A percentile compares a stretch with the other conserved stretches of the same genome.
Evolutionary conservation across 2,329 filamentous ascomycete species (phyloP).

Genomic region (Cyclaneusma minus): DNA sequence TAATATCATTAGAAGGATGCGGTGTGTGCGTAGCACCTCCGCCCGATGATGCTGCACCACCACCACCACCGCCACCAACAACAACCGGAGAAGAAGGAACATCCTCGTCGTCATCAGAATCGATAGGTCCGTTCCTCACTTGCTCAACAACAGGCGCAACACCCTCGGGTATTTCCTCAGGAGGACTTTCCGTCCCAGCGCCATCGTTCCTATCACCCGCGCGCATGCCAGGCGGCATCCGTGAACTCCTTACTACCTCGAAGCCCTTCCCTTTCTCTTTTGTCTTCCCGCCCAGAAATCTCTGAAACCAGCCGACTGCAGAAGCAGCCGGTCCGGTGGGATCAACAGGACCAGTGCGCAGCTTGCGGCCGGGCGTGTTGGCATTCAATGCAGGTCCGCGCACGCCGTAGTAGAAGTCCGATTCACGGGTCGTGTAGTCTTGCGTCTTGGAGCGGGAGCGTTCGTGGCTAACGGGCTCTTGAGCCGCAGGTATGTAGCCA

Average conservation of each 20-base stretch:
- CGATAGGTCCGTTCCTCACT: constrained; percentile 33
- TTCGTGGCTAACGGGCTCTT: constrained; percentile 13
- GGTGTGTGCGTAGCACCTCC: constrained; percentile 7
- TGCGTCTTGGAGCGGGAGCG: constrained; percentile 35
- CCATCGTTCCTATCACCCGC: constrained; percentile 29
- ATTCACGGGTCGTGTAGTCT: constrained; percentile 87
- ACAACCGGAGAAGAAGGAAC: constrained; percentile 18
- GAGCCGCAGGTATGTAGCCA: constrained; percentile 18
- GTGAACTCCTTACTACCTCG: constrained; percentile 81
- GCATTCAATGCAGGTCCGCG: constrained; percentile 77
- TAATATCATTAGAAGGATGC: constrained; percentile 12
- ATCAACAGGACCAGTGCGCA: constrained; percentile 89
- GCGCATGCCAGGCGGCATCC: constrained; percentile 66
- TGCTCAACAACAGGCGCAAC: constrained; percentile 4
- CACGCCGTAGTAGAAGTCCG: constrained; percentile 93
- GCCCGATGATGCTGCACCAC: constrained; percentile 1
- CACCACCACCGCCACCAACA: constrained; percentile 1
- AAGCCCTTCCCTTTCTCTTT: constrained; percentile 96
- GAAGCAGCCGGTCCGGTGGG: constrained; percentile 83
- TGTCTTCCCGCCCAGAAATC: constrained; percentile 64
- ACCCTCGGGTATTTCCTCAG: constrained; percentile 41
- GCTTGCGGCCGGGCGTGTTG: constrained; percentile 62
- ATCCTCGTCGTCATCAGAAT: constrained; percentile 43
- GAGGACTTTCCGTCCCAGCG: constrained; percentile 50
- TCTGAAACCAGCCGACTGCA: constrained; percentile 78